Evolutionary conservation across 345 rosid species (phyloP), one percentile per base, ranked within the genome.

Genomic region (Passiflora organensis): DNA sequence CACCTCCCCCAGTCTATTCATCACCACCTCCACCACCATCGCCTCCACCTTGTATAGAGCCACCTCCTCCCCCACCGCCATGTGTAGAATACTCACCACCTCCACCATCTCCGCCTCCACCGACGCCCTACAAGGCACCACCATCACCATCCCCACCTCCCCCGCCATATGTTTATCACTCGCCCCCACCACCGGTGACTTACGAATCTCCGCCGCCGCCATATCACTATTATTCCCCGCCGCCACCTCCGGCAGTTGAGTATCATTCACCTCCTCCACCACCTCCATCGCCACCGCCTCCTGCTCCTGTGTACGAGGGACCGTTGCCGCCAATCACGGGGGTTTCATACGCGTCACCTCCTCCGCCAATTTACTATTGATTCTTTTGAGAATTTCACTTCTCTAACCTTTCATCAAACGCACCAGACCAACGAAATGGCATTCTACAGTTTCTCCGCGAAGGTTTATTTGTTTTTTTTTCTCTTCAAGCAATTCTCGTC

Each of bases 301-400:
- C 91, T 0, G 64, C 86, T 43, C 93, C 94, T 3, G 83, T 71
- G 37, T 83, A 76, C 25, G 83, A 81, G 64, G 97, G 96, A 25
- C 94, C 97, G 65, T 70, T 91, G 77, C 97, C 96, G 14, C 96
- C 97, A 22, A 70, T 91, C 10, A 39, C 53, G 9, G 97, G 96
- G 60, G 72, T 91, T 14, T 75, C 97, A 32, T 91, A 91, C 32
- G 94, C 96, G 34, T 91, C 97, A n/a, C 96, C 98, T 53, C 98
- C 98, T 14, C 98, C 96, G 15, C 98, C 98, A 43, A 95, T 95
- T 62, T 85, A 76, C 78, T 91, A 91, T 77, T 91, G 82, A 91
- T 88, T 88, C 82, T 84, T 83, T 78, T 76, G 79, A 76, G 74
- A 76, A 74, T 46, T 60, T 57, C 60, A 66, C 58, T 71, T 78